Conservation (phyloP, 768 basidiomycete genomes). For the Mycena metata region DNA sequence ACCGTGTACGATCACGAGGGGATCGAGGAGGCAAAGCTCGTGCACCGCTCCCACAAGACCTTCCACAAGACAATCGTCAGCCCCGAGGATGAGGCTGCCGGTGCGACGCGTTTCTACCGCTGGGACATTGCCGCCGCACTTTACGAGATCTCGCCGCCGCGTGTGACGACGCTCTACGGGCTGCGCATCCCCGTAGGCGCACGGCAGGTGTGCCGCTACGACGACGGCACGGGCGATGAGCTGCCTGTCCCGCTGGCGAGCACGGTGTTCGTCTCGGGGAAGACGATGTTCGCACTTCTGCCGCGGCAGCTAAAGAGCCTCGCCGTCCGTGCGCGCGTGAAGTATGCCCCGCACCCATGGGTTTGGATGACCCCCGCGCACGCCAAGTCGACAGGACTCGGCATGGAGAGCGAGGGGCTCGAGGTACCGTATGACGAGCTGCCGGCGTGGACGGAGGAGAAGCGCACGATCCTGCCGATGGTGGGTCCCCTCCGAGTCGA, state of each 20-base stretch:
- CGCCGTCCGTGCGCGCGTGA: constrained; percentile 81
- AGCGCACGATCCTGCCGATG: constrained; percentile 77
- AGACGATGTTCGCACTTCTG: constrained; percentile 87
- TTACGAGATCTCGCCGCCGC: constrained; percentile 82
- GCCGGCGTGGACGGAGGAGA: constrained; percentile 85
- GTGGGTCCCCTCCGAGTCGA: constrained; percentile 17
- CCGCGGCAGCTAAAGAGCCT: constrained; percentile 80
- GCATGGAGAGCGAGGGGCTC: constrained; percentile 82
- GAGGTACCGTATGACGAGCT: constrained; percentile 78
- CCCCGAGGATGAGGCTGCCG: constrained; percentile 79
- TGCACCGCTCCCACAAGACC: constrained; percentile 87
- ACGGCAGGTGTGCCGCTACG: constrained; percentile 77
- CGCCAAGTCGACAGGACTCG: constrained; percentile 83
- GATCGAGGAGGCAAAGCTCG: constrained; percentile 80
- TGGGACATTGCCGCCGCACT: constrained; percentile 95
- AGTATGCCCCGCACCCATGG: constrained; percentile 89
- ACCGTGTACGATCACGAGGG: constrained; percentile 85
- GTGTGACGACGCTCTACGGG: constrained; percentile 88
- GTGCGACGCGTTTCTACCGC: constrained; percentile 88
- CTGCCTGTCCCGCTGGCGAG: constrained; percentile 87
- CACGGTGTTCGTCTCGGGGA: constrained; percentile 86
- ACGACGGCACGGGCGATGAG: constrained; percentile 91
- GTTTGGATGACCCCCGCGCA: constrained; percentile 90
- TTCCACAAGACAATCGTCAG: constrained; percentile 89
- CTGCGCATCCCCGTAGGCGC: constrained; percentile 70